phyloP scores from a whole-genome alignment of 345 rosid genomes.

The Arabis alpina region DNA sequence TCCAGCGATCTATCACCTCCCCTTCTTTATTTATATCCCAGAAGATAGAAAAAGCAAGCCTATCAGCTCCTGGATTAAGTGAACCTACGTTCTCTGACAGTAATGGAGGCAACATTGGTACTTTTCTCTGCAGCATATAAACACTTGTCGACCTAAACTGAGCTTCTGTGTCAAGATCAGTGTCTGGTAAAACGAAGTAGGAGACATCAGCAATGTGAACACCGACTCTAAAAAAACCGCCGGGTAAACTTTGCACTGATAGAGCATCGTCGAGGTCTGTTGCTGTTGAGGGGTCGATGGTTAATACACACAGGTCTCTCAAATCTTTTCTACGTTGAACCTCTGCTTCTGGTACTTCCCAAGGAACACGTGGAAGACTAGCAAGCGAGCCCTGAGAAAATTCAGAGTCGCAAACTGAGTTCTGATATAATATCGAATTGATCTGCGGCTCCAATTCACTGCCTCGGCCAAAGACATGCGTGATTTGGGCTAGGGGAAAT shows the following conservation, averaged over 20 bases:
- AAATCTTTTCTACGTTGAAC: constrained; percentile 62
- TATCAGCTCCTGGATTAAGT: constrained; percentile 80
- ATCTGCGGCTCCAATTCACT: constrained; percentile 69
- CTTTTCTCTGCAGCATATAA: constrained; percentile 63
- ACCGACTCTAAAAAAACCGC: constrained; percentile 70
- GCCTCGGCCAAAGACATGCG: constrained; percentile 69
- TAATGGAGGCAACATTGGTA: constrained; percentile 81
- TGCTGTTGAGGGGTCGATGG: constrained; percentile 78
- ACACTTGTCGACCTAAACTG: constrained; percentile 78
- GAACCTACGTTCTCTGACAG: constrained; percentile 77
- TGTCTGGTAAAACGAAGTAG: constrained; percentile 80
- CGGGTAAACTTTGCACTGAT: constrained; percentile 66
- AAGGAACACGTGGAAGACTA: constrained; percentile 69
- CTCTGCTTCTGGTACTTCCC: constrained; percentile 79
- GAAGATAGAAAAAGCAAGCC: constrained; percentile 82
- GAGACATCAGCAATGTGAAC: constrained; percentile 93
- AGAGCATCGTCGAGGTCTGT: constrained; percentile 93
- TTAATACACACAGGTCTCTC: constrained; percentile 72
- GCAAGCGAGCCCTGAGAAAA: constrained; percentile 62
- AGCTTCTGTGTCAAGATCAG: constrained; percentile 79
- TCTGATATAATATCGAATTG: constrained; percentile 71
- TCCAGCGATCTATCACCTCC: constrained; percentile 70
- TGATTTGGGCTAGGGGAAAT: constrained; percentile 60
- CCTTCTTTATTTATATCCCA: constrained; percentile 72
- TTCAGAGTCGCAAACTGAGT: constrained; percentile 62